Evolutionary conservation across 2,329 filamentous ascomycete species (phyloP).

Genomic region (Dryadomyces quercivorus): DNA sequence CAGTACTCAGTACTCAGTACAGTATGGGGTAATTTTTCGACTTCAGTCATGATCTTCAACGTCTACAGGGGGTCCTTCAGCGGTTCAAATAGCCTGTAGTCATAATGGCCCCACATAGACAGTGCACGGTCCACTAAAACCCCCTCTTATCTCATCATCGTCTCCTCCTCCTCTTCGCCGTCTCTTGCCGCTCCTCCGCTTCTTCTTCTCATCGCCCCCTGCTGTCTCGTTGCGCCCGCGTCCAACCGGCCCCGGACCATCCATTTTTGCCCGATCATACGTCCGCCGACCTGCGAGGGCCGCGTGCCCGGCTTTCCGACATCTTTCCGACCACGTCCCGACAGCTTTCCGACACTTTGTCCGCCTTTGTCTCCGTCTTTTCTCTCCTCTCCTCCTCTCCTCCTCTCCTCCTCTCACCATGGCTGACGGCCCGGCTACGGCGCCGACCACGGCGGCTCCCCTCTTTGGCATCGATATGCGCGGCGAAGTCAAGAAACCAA

Average conservation of each 20-base stretch:
- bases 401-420: background rate
- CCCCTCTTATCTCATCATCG: too few relatives aligned
- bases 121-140: background rate
- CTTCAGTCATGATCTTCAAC: background rate
- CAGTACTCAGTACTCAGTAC: too few relatives aligned
- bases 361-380: background rate
- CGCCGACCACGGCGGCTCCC: constrained; percentile 3
- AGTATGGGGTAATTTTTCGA: background rate
- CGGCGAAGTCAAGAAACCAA: constrained; percentile 49
- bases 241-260: too few relatives aligned
- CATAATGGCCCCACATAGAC: too few relatives aligned
- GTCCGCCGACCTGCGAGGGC: too few relatives aligned
- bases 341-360: background rate
- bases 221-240: too few relatives aligned
- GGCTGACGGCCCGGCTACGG: background rate
- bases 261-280: too few relatives aligned
- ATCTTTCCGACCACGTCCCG: background rate
- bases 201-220: too few relatives aligned
- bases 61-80: too few relatives aligned
- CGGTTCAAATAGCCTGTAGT: too few relatives aligned
- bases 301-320: background rate
- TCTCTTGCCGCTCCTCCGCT: background rate
- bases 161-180: background rate
- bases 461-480: constrained; percentile 10
- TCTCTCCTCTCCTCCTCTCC: background rate